Evolutionary conservation across 805 yeast genomes (phyloP), one percentile per base, ranked within the genome.

Genomic region (Nakazawaea wyomingensis): DNA sequence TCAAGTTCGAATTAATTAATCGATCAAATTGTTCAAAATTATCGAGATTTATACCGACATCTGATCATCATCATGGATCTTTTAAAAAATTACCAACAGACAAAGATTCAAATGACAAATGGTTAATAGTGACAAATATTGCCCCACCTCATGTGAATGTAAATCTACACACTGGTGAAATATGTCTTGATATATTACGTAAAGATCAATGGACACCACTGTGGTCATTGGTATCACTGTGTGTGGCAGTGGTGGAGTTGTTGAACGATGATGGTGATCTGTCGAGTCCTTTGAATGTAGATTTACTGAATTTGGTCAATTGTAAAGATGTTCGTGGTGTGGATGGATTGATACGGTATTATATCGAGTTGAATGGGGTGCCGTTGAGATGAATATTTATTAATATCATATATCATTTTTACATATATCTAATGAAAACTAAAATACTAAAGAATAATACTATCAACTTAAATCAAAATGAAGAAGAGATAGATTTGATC

Each of bases 211-310:
- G 90, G 90, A 72, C 85, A 0, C 90, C 91, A 0, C 86, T 85
- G 1, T 83, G 88, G 85, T 74, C 79, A 42, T 54, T 84, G 35
- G 60, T 71, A 37, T 66, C 77, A 44, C 64, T 77, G 5, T 62
- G 81, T 36, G 68, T 73, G 14, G 87, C 87, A 1, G 71, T 83
- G 2, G 54, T 79, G 26, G 62, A 76, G 55, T 65, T 84, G 13
- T 53, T 83, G 7, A 29, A 29, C 16, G 74, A 71, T 34, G 75
- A 77, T 39, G 89, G 89, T 0, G 88, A 80, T 54, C 83, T 86
- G 0, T 78, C 78, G 47, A 77, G 85, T 32, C 91, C 91, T 0
- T 59, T 84, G 39, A 81, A 84, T 53, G 67, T 84, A 13, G 90
- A 84, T 55, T 66, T 80, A 60, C 85, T 88, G 5, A 80, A 78